Percentiles rank a stretch among this genome's conserved stretches.
These are phyloP conservation scores for Cocos nucifera DNA, from an alignment of 176 grass and related monocot genomes.

Conservation along the genomic window DNA sequence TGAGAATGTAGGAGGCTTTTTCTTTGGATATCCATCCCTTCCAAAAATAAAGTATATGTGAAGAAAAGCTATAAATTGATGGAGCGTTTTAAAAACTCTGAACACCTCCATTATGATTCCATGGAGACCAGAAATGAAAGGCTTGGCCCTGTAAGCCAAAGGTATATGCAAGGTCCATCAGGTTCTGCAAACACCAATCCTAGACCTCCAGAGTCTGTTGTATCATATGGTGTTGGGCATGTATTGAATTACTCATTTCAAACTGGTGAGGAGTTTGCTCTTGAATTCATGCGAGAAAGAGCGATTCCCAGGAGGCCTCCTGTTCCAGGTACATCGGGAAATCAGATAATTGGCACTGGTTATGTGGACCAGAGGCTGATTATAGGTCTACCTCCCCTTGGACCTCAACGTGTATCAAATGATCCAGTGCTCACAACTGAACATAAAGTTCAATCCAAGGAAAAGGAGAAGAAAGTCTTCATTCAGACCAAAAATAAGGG, in stretches of 20 bases:
- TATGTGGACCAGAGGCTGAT: conserved; percentile 28
- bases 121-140: conserved; percentile 19
- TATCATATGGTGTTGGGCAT: conserved; percentile 12
- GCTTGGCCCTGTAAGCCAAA: conserved; percentile 4
- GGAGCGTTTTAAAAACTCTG: conserved; percentile 5
- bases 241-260: conserved; percentile 38
- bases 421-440: background rate
- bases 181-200: background rate
- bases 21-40: too few species aligned
- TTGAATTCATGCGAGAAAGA: conserved; percentile 45
- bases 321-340: background rate
- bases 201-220: conserved; percentile 13
- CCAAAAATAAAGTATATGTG: background rate
- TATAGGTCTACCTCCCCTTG: conserved; percentile 1
- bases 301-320: background rate
- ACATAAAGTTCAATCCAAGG: background rate
- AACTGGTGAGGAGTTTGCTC: conserved; percentile 33
- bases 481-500: background rate
- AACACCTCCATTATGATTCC: conserved; percentile 24
- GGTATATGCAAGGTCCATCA: background rate
- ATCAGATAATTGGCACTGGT: conserved; percentile 11
- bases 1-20: too few species aligned
- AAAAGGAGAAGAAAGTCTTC: conserved; percentile 2
- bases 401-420: background rate
- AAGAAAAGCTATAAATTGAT: background rate